These are phyloP conservation scores for Hysterium pulicare DNA, from an alignment of 2,329 filamentous ascomycete species.

Conservation along the genomic window DNA sequence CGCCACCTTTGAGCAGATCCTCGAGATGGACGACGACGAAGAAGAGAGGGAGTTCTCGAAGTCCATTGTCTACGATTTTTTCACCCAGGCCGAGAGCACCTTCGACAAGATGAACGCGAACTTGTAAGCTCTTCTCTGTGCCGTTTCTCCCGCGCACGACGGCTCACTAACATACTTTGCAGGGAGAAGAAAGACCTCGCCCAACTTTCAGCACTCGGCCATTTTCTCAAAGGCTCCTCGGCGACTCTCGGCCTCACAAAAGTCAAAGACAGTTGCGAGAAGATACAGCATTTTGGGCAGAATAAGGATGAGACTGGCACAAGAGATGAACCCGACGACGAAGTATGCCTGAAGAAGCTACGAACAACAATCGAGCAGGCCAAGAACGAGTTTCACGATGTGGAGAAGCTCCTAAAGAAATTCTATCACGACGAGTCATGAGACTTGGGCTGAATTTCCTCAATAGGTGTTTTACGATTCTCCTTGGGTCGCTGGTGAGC, in stretches of 20 bases:
- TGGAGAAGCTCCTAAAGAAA: constrained; percentile 64
- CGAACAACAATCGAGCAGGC: constrained; percentile 66
- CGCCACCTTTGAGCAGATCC: constrained; percentile 84
- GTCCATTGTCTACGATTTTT: constrained; percentile 87
- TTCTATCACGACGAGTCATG: constrained; percentile 60
- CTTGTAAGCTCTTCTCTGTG: constrained; percentile 61
- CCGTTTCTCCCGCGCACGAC: neutral
- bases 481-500: no score
- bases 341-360: constrained; percentile 67
- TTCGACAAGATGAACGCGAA: constrained; percentile 79
- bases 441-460: constrained; percentile 1
- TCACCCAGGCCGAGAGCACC: constrained; percentile 83
- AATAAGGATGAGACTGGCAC: constrained; percentile 74
- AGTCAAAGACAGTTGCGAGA: constrained; percentile 89
- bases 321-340: constrained; percentile 61
- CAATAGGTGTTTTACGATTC: no score
- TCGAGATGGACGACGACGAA: constrained; percentile 96
- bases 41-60: constrained; percentile 82
- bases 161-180: neutral
- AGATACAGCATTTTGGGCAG: constrained; percentile 91
- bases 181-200: constrained; percentile 67
- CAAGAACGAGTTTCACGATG: constrained; percentile 73
- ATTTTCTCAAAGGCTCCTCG: constrained; percentile 96
- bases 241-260: constrained; percentile 88
- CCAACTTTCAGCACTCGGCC: constrained; percentile 78